Conservation (phyloP, 2,329 filamentous ascomycete genomes). For the Ophiostoma fasciatum region DNA sequence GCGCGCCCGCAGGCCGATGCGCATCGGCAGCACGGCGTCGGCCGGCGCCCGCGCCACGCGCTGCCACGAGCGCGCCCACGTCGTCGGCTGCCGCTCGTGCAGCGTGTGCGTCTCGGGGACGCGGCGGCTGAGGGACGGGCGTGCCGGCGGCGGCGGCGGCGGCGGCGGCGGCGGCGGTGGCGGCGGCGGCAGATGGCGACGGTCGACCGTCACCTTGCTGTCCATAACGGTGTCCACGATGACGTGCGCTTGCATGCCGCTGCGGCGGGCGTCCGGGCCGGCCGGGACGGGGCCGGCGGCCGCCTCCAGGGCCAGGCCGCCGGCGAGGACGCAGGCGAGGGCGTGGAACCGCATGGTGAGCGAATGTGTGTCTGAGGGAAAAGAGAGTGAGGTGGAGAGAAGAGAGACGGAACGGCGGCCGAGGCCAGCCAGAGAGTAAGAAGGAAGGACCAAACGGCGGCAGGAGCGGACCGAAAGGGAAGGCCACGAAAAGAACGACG, state of each 20-base stretch:
- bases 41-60: conserved; percentile 14
- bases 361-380: background rate
- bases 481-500: no score
- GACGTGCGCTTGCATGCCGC: no score
- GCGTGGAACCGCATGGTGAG: conserved; percentile 7
- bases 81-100: conserved; percentile 18
- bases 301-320: conserved; percentile 7
- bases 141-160: background rate
- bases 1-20: conserved; percentile 13
- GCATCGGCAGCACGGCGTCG: conserved; percentile 13
- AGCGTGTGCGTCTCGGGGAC: conserved; percentile 15
- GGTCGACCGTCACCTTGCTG: no score
- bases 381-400: background rate
- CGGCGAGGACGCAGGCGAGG: conserved; percentile 4
- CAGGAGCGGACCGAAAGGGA: no score
- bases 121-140: background rate
- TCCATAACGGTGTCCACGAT: background rate
- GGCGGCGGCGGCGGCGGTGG: background rate
- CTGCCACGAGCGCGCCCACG: conserved; percentile 15
- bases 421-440: no score
- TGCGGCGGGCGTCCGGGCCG: no score
- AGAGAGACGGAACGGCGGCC: background rate
- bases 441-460: no score
- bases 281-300: conserved; percentile 7
- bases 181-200: no score